These are phyloP conservation scores for Calonectria pauciramosa DNA, from an alignment of 2,329 filamentous ascomycete genomes.

Conservation along the genomic window DNA sequence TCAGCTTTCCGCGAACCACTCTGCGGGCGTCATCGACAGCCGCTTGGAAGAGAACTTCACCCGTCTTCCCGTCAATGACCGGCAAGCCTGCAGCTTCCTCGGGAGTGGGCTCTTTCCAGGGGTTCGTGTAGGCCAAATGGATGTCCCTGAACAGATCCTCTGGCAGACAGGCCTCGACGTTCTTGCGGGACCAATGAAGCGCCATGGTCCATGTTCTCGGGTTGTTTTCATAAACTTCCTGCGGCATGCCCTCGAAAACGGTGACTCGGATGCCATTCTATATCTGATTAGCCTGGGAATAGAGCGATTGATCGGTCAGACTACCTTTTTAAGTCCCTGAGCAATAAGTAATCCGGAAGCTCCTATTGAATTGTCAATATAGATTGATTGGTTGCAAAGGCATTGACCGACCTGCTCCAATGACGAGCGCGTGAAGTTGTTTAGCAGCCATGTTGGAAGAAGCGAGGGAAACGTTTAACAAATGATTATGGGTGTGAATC, in stretches of 20 bases:
- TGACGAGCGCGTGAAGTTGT: not conserved
- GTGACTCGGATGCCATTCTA: not conserved
- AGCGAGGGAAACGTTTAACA: not conserved
- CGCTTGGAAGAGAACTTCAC: not conserved
- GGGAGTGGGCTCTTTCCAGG: conserved; percentile 1
- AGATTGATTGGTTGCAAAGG: not conserved
- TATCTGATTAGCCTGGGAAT: not conserved
- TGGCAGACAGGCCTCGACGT: not conserved
- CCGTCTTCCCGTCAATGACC: not conserved
- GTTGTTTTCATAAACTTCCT: not conserved
- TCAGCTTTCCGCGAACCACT: not conserved
- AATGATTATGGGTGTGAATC: not conserved
- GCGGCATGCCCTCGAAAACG: not conserved
- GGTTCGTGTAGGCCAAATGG: not conserved
- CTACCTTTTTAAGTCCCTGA: not conserved
- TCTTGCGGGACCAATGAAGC: not conserved
- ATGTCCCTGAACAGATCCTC: not conserved
- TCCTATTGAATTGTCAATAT: not conserved
- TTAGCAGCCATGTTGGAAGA: not conserved
- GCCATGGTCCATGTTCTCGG: not conserved
- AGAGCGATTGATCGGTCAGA: too few relatives aligned
- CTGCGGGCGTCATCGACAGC: not conserved
- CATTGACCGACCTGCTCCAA: not conserved
- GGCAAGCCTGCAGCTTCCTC: not conserved
- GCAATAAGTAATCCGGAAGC: not conserved